Percentiles rank a stretch among this genome's conserved stretches.
Conservation (phyloP, 805 yeast species). For the Torulaspora gathmanii region DNA sequence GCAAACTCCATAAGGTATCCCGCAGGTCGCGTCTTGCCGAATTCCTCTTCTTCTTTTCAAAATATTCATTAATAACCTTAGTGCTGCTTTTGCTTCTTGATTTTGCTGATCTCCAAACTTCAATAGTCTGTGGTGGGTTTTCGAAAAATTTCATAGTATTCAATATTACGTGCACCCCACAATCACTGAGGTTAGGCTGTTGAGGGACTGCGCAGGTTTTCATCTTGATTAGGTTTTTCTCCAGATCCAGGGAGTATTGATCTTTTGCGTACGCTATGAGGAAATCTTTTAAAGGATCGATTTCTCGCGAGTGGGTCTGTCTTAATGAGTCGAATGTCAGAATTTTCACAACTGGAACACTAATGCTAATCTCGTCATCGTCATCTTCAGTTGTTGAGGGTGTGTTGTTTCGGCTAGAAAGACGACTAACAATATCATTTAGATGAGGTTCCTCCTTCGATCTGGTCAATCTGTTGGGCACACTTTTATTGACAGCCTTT, state of each 20-base stretch:
- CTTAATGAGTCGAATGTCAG: slow-evolving; percentile 73
- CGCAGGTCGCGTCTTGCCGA: slow-evolving; percentile 29
- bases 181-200: slow-evolving; percentile 86
- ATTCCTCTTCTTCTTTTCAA: slow-evolving; percentile 27
- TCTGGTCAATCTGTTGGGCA: background rate
- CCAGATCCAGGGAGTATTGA: slow-evolving; percentile 47
- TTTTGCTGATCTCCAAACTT: slow-evolving; percentile 42
- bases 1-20: slow-evolving; percentile 22
- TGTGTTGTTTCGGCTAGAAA: background rate
- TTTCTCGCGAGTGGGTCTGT: slow-evolving; percentile 47
- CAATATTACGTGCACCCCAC: slow-evolving; percentile 87
- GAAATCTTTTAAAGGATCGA: slow-evolving; percentile 54
- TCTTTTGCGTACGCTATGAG: slow-evolving; percentile 67
- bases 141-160: slow-evolving; percentile 58
- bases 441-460: background rate
- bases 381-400: slow-evolving; percentile 5
- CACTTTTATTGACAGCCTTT: background rate
- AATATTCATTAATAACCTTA: slow-evolving; percentile 24
- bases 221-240: slow-evolving; percentile 44
- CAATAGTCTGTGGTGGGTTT: slow-evolving; percentile 45
- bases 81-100: slow-evolving; percentile 17
- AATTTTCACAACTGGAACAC: slow-evolving; percentile 38
- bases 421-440: slow-evolving; percentile 1
- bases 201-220: slow-evolving; percentile 60
- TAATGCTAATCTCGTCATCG: slow-evolving; percentile 18